phyloP scores from a whole-genome alignment of 257 asterid genomes.

The Nicotiana sylvestris region DNA sequence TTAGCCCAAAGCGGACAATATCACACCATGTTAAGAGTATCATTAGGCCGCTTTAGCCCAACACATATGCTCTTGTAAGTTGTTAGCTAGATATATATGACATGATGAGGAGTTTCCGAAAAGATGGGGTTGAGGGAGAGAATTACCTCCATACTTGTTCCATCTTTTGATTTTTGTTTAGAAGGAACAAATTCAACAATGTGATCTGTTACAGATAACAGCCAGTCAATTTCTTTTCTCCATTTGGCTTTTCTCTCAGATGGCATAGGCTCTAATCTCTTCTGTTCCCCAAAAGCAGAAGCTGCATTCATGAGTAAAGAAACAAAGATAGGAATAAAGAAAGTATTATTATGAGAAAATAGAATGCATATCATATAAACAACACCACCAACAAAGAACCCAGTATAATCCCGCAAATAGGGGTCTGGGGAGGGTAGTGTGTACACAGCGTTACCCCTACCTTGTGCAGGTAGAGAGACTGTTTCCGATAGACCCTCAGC shows the following conservation, averaged over 20 bases:
- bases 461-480: too few relatives aligned
- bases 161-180: slow-evolving; percentile 68
- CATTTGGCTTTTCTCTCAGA: slow-evolving; percentile 67
- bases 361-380: not conserved
- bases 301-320: slow-evolving; percentile 39
- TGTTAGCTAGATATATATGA: not conserved
- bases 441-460: too few relatives aligned
- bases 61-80: not conserved
- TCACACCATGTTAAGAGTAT: too few relatives aligned
- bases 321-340: not conserved
- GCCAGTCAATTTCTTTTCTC: slow-evolving; percentile 92
- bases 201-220: slow-evolving; percentile 80
- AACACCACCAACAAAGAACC: too few relatives aligned
- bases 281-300: slow-evolving; percentile 87
- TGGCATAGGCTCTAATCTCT: slow-evolving; percentile 85
- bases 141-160: slow-evolving; percentile 64
- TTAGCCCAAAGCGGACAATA: too few relatives aligned
- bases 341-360: not conserved
- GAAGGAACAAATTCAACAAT: slow-evolving; percentile 88
- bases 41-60: too few relatives aligned
- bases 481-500: too few relatives aligned
- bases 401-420: too few relatives aligned
- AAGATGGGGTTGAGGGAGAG: not conserved
- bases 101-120: not conserved
- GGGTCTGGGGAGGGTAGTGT: too few relatives aligned